phyloP scores from a whole-genome alignment of 257 asterid genomes.

The Agastache rugosa region DNA sequence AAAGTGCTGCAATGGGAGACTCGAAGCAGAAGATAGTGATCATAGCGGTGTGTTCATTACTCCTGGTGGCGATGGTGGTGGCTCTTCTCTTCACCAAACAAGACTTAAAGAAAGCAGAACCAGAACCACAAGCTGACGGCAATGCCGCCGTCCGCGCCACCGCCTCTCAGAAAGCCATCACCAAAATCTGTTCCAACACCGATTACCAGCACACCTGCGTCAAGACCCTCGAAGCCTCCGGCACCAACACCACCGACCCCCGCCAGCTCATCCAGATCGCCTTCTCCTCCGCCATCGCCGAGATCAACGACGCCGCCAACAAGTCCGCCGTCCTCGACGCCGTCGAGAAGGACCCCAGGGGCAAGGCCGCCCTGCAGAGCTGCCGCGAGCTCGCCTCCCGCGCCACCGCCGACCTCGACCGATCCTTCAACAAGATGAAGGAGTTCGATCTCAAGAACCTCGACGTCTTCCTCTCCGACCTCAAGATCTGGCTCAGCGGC shows the following conservation, averaged over 20 bases:
- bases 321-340: slow-evolving; percentile 51
- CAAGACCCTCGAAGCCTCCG: slow-evolving; percentile 50
- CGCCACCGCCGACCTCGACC: slow-evolving; percentile 55
- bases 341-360: slow-evolving; percentile 50
- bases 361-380: slow-evolving; percentile 55
- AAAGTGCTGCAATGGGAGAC: no score
- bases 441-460: slow-evolving; percentile 53
- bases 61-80: slow-evolving; percentile 75
- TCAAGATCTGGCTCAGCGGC: slow-evolving; percentile 79
- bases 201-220: slow-evolving; percentile 65
- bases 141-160: neutral
- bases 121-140: neutral
- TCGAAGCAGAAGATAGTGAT: slow-evolving; percentile 50
- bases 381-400: slow-evolving; percentile 60
- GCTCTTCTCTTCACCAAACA: slow-evolving; percentile 44
- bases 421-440: slow-evolving; percentile 48
- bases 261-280: slow-evolving; percentile 63
- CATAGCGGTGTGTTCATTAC: slow-evolving; percentile 47
- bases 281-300: slow-evolving; percentile 50
- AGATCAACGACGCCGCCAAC: slow-evolving; percentile 44
- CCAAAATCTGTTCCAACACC: slow-evolving; percentile 63
- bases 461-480: slow-evolving; percentile 46
- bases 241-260: slow-evolving; percentile 57
- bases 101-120: neutral
- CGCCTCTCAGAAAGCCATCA: slow-evolving; percentile 60